phyloP scores from a whole-genome alignment of 176 grass and related monocot species.

The Typha latifolia region DNA sequence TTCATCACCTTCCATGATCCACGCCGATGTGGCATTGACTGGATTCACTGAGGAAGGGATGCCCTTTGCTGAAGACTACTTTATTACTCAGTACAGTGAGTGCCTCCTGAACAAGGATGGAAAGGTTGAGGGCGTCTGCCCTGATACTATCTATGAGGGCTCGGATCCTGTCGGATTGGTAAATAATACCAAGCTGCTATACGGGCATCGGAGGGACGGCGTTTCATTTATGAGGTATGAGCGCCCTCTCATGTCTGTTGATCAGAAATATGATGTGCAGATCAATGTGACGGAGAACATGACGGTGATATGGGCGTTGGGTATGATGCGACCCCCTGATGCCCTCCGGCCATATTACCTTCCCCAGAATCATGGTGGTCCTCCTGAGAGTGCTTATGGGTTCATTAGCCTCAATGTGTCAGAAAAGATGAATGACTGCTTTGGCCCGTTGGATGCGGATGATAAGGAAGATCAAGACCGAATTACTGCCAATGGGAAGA shows the following conservation, averaged over 20 bases:
- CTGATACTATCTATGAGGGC: constrained; percentile 67
- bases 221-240: constrained; percentile 72
- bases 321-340: constrained; percentile 69
- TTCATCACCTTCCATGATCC: constrained; percentile 44
- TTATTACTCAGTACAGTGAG: constrained; percentile 52
- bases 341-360: constrained; percentile 72
- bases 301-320: constrained; percentile 80
- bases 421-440: constrained; percentile 20
- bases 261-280: constrained; percentile 58
- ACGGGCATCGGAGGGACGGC: constrained; percentile 74
- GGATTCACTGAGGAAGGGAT: constrained; percentile 78
- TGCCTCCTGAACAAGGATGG: constrained; percentile 50
- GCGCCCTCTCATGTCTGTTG: constrained; percentile 39
- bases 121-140: constrained; percentile 65
- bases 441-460: constrained; percentile 68
- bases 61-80: constrained; percentile 88
- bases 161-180: constrained; percentile 20
- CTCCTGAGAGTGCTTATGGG: constrained; percentile 35
- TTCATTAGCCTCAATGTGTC: constrained; percentile 60
- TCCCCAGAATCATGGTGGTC: constrained; percentile 53
- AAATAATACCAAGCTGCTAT: constrained; percentile 68
- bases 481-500: constrained; percentile 72
- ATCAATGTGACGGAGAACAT: constrained; percentile 46
- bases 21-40: constrained; percentile 56
- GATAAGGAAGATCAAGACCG: constrained; percentile 90